phyloP scores from a whole-genome alignment of 441 rosid species.

The Mallotus repandus region DNA sequence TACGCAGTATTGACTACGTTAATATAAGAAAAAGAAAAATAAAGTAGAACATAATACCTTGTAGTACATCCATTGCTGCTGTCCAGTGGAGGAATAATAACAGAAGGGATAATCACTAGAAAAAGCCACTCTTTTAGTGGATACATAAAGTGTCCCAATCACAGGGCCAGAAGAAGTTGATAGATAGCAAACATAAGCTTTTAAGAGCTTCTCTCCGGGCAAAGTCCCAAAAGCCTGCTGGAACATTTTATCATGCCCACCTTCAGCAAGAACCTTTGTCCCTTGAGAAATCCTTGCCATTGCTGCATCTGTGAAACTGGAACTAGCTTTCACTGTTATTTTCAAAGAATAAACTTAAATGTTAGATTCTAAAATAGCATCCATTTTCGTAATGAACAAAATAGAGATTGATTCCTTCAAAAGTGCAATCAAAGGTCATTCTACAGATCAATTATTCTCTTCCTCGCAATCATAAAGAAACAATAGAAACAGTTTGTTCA shows the following conservation, averaged over 20 bases:
- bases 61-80: slow-evolving; percentile 55
- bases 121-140: slow-evolving; percentile 57
- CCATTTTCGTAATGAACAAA: neutral
- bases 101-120: slow-evolving; percentile 67
- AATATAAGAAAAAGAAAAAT: neutral
- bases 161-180: slow-evolving; percentile 79
- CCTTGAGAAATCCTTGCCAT: slow-evolving; percentile 77
- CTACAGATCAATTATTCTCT: neutral
- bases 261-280: slow-evolving; percentile 67
- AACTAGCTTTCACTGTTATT: slow-evolving; percentile 55
- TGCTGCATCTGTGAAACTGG: slow-evolving; percentile 72
- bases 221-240: slow-evolving; percentile 53
- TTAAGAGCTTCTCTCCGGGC: slow-evolving; percentile 64
- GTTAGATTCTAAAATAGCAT: slow-evolving; percentile 3
- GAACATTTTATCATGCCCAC: slow-evolving; percentile 75
- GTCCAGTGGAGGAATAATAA: slow-evolving; percentile 44
- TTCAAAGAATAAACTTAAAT: neutral
- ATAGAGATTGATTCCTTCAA: neutral
- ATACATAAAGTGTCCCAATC: slow-evolving; percentile 68
- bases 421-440: neutral
- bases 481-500: neutral
- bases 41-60: slow-evolving; percentile 47
- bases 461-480: neutral
- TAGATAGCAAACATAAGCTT: slow-evolving; percentile 71
- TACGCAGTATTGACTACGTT: neutral